Evolutionary conservation across 441 rosid genomes (phyloP).

Genomic region (Isatis lusitanica): DNA sequence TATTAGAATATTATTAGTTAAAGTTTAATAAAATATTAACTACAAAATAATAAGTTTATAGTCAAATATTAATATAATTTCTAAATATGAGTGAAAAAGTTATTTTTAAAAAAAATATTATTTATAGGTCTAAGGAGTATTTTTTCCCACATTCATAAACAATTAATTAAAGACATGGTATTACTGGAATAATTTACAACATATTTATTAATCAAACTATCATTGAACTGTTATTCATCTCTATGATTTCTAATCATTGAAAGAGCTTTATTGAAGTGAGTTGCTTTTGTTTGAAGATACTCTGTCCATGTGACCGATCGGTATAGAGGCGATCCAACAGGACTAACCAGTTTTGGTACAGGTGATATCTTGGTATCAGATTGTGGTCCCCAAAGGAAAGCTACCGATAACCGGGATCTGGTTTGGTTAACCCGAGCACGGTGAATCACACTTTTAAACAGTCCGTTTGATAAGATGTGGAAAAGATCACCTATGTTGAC

Average conservation of each 20-base stretch:
- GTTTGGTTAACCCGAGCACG: constrained; percentile 54
- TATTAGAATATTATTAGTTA: too few relatives aligned
- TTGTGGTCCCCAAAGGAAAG: constrained; percentile 64
- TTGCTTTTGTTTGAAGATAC: constrained; percentile 53
- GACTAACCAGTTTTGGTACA: constrained; percentile 38
- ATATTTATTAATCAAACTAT: constrained; percentile 17
- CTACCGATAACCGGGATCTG: constrained; percentile 46
- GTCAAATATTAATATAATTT: too few relatives aligned
- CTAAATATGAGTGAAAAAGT: too few relatives aligned
- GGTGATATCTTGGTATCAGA: constrained; percentile 49
- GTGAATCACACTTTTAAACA: constrained; percentile 49
- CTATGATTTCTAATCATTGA: constrained; percentile 29
- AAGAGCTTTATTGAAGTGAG: constrained; percentile 48
- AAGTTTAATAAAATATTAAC: too few relatives aligned
- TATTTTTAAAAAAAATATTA: too few relatives aligned
- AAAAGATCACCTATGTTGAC: constrained; percentile 63
- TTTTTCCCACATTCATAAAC: too few relatives aligned
- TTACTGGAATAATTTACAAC: background rate
- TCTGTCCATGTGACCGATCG: constrained; percentile 63
- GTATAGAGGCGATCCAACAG: constrained; percentile 43
- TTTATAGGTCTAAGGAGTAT: too few relatives aligned
- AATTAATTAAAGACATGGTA: background rate
- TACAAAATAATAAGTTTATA: too few relatives aligned
- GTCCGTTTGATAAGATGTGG: constrained; percentile 57
- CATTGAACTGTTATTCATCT: constrained; percentile 15